Evolutionary conservation across 202 grass and related monocot genomes (phyloP).

Genomic region (Brachypodium distachyon): DNA sequence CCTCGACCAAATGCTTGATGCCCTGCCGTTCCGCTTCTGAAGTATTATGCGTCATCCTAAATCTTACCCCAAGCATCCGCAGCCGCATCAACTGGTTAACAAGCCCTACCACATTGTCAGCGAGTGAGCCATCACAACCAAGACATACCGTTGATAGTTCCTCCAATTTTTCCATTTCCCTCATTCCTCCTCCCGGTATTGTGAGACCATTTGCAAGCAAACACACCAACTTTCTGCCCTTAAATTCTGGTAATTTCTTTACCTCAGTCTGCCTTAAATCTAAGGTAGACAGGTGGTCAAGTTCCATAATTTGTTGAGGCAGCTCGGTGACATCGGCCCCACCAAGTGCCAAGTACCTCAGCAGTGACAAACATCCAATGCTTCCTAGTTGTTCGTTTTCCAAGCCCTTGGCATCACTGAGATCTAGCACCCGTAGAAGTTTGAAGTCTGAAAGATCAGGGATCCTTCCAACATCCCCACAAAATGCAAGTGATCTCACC

Average conservation of each 20-base stretch:
- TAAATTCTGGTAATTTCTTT: background rate
- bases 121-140: background rate
- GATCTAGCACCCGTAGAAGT: constrained; percentile 22
- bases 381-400: background rate
- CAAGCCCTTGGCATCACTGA: background rate
- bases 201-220: background rate
- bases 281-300: constrained; percentile 15
- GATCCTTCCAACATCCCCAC: background rate
- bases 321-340: constrained; percentile 2
- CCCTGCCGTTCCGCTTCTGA: background rate
- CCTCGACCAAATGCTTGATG: background rate
- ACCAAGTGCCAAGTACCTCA: constrained; percentile 23
- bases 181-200: background rate
- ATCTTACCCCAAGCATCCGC: constrained; percentile 4
- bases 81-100: background rate
- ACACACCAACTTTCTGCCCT: background rate
- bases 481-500: constrained; percentile 7
- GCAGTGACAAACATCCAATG: constrained; percentile 6
- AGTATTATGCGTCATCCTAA: background rate
- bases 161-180: background rate
- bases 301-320: constrained; percentile 10
- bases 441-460: background rate
- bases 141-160: constrained; percentile 11
- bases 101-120: background rate
- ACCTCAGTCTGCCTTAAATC: constrained; percentile 18